A percentile compares a stretch with the other conserved stretches of the same genome.
These are phyloP conservation scores for Mariannaea sp. DNA, from an alignment of 2,329 filamentous ascomycete genomes.

Conservation along the genomic window DNA sequence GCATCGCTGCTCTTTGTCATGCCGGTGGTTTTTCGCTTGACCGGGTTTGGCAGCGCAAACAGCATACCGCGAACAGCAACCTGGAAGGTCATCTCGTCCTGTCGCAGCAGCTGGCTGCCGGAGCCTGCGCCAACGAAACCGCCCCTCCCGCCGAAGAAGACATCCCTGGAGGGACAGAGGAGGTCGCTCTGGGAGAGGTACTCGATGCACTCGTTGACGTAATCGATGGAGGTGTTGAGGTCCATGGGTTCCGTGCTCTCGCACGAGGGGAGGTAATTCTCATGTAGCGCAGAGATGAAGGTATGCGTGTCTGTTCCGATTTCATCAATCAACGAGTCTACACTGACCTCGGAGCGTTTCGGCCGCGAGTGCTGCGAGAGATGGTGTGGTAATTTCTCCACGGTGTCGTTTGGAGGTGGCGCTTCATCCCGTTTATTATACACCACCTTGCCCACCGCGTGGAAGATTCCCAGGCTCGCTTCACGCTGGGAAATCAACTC, in stretches of 20 bases:
- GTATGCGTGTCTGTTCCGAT: constrained; percentile 90
- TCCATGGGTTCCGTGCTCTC: constrained; percentile 58
- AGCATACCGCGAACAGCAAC: constrained; percentile 85
- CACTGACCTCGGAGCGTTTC: constrained; percentile 66
- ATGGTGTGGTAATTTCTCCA: constrained; percentile 63
- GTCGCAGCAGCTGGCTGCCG: constrained; percentile 75
- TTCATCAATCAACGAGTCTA: constrained; percentile 85
- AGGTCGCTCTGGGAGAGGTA: constrained; percentile 87
- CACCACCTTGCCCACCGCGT: constrained; percentile 92
- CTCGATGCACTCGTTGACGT: constrained; percentile 83
- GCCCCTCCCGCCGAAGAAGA: constrained; percentile 67
- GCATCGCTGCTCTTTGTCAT: constrained; percentile 60
- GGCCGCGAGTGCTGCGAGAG: constrained; percentile 62
- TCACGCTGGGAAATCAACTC: constrained; percentile 85
- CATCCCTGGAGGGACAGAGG: constrained; percentile 73
- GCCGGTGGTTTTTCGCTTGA: constrained; percentile 67
- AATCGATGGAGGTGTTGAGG: constrained; percentile 69
- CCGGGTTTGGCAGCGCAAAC: constrained; percentile 83
- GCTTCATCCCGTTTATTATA: constrained; percentile 86
- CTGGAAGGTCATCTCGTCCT: constrained; percentile 94
- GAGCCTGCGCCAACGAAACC: constrained; percentile 58
- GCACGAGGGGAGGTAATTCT: constrained; percentile 91
- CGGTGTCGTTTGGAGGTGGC: constrained; percentile 46
- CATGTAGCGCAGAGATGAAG: constrained; percentile 87
- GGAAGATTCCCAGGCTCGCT: constrained; percentile 90